These are phyloP conservation scores for Moesziomyces sp. DNA, from an alignment of 1,284 basidiomycete genomes.

Conservation along the genomic window DNA sequence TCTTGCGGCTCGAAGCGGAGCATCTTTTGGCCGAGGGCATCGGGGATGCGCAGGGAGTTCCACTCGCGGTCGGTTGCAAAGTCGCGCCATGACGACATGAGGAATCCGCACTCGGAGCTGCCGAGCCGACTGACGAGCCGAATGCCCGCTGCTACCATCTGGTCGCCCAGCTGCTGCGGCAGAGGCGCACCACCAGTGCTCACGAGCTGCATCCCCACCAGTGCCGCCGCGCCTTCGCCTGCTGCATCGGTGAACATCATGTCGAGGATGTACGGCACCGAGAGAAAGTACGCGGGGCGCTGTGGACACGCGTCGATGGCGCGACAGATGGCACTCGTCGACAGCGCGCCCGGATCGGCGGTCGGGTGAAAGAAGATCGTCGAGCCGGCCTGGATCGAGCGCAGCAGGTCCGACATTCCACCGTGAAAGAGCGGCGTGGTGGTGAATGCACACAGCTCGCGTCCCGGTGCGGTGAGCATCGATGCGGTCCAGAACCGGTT, in stretches of 20 bases:
- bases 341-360: constrained; percentile 63
- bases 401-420: constrained; percentile 69
- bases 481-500: constrained; percentile 60
- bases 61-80: constrained; percentile 74
- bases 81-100: constrained; percentile 73
- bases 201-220: constrained; percentile 72
- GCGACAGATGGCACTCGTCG: constrained; percentile 60
- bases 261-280: constrained; percentile 71
- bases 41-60: constrained; percentile 73
- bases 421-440: constrained; percentile 71
- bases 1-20: constrained; percentile 38
- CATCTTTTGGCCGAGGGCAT: constrained; percentile 29
- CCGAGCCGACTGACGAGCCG: constrained; percentile 74
- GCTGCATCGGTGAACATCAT: constrained; percentile 71
- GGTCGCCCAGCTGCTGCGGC: constrained; percentile 73
- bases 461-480: constrained; percentile 39
- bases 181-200: constrained; percentile 70
- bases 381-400: constrained; percentile 68
- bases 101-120: constrained; percentile 69
- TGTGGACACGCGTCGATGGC: constrained; percentile 61
- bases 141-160: constrained; percentile 72
- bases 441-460: constrained; percentile 67
- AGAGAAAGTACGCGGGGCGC: constrained; percentile 62
- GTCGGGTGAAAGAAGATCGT: constrained; percentile 69
- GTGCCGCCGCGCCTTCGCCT: constrained; percentile 70